These are phyloP conservation scores for Oryza glaberrima DNA, from an alignment of 176 grass and related monocot genomes.

Conservation along the genomic window DNA sequence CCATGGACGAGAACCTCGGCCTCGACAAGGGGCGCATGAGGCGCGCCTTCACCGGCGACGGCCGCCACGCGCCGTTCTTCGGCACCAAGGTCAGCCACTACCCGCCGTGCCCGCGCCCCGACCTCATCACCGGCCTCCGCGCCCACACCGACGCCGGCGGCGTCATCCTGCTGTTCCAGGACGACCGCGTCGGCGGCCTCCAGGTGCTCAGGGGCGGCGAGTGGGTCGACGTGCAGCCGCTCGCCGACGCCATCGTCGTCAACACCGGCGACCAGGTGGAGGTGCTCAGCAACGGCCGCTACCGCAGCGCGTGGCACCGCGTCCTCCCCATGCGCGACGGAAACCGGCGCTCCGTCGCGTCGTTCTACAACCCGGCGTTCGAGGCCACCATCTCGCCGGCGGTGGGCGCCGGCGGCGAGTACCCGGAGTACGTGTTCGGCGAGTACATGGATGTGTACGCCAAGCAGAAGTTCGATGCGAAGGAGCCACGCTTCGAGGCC, in stretches of 20 bases:
- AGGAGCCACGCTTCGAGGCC: conserved; percentile 58
- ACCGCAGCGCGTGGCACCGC: conserved; percentile 78
- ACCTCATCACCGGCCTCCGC: conserved; percentile 67
- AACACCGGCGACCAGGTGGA: conserved; percentile 82
- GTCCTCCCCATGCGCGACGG: conserved; percentile 60
- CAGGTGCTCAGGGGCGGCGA: conserved; percentile 66
- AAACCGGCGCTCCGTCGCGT: conserved; percentile 64
- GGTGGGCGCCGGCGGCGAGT: neutral
- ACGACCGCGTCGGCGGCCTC: conserved; percentile 58
- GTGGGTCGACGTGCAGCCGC: conserved; percentile 69
- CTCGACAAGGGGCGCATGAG: conserved; percentile 45
- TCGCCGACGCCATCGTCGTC: conserved; percentile 59
- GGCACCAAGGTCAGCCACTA: conserved; percentile 86
- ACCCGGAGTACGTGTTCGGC: conserved; percentile 52
- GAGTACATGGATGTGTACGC: conserved; percentile 70
- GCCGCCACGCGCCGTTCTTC: conserved; percentile 42
- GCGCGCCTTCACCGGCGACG: conserved; percentile 46
- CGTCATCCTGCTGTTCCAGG: conserved; percentile 75
- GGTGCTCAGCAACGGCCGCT: conserved; percentile 63
- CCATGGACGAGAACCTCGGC: conserved; percentile 70
- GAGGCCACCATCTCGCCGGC: conserved; percentile 50
- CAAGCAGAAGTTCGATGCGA: conserved; percentile 59
- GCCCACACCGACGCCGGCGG: conserved; percentile 75
- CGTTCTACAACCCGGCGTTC: conserved; percentile 65
- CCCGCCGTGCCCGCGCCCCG: conserved; percentile 71